Evolutionary conservation across 2,329 filamentous ascomycete species (phyloP).

Genomic region (Talaromyces verruculosus): DNA sequence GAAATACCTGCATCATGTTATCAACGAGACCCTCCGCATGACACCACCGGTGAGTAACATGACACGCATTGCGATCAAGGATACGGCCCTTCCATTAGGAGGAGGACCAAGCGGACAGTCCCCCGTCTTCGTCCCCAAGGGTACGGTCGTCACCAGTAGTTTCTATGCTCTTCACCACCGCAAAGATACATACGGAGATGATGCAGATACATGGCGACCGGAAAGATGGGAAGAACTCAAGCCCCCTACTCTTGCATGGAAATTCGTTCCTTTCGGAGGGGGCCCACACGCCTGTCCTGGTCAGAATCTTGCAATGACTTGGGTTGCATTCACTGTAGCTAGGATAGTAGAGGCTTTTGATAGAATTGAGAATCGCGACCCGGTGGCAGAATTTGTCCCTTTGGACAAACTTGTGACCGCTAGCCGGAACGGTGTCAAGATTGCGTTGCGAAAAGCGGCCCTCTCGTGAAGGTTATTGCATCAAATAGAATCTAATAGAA

Average conservation of each 20-base stretch:
- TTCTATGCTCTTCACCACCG: constrained; percentile 72
- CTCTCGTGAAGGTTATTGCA: too few species aligned
- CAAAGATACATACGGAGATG: constrained; percentile 49
- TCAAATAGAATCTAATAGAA: too few species aligned
- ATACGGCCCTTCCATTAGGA: constrained; percentile 19
- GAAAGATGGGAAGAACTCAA: constrained; percentile 52
- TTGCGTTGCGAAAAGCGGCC: too few species aligned
- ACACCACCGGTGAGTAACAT: constrained; percentile 55
- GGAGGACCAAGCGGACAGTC: constrained; percentile 37
- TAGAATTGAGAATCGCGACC: constrained; percentile 17
- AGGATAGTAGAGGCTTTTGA: constrained; percentile 6
- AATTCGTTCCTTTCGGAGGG: constrained; percentile 33
- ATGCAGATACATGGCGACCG: constrained; percentile 48
- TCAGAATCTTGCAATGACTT: constrained; percentile 19
- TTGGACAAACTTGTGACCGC: neutral
- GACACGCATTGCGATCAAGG: constrained; percentile 46
- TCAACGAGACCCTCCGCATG: constrained; percentile 35
- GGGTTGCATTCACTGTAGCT: constrained; percentile 13
- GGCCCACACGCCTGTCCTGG: constrained; percentile 30
- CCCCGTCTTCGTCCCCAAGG: constrained; percentile 66
- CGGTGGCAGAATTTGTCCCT: constrained; percentile 10
- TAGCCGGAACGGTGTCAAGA: too few species aligned
- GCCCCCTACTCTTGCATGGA: constrained; percentile 50
- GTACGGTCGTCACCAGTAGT: constrained; percentile 65
- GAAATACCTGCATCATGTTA: constrained; percentile 20